Conservation (phyloP, 805 yeast species). For the Wickerhamiella slavikovae region DNA sequence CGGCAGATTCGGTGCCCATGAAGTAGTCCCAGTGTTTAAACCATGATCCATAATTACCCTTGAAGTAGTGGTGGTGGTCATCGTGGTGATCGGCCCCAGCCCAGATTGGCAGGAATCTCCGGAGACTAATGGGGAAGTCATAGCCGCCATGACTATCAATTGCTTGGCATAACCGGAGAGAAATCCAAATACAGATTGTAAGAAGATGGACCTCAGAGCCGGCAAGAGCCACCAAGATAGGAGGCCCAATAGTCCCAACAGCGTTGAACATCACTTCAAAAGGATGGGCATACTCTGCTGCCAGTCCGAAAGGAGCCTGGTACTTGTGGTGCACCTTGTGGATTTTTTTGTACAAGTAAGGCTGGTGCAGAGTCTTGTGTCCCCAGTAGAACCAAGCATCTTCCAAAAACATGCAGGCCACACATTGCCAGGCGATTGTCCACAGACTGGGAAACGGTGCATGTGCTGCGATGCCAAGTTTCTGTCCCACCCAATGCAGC, state of each 20-base stretch:
- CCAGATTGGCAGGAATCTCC: constrained; percentile 87
- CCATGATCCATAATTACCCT: constrained; percentile 85
- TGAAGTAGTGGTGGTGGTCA: constrained; percentile 88
- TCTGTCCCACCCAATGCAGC: constrained; percentile 80
- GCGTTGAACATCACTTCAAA: constrained; percentile 80
- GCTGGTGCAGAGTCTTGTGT: constrained; percentile 71
- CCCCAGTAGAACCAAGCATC: constrained; percentile 96
- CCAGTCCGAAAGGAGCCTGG: constrained; percentile 92
- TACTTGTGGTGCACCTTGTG: constrained; percentile 96
- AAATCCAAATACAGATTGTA: constrained; percentile 80
- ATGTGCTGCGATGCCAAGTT: constrained; percentile 50
- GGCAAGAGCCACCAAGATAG: constrained; percentile 60
- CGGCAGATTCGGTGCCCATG: constrained; percentile 54
- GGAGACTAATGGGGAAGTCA: constrained; percentile 92
- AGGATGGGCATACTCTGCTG: constrained; percentile 99
- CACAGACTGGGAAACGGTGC: constrained; percentile 69
- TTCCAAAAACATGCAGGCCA: constrained; percentile 64
- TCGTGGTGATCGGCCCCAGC: constrained; percentile 98
- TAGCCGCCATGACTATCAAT: constrained; percentile 96
- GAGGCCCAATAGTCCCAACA: constrained; percentile 90
- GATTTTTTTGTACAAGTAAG: constrained; percentile 71
- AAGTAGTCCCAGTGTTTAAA: constrained; percentile 92
- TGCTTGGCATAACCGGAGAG: constrained; percentile 80
- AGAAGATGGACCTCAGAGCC: constrained; percentile 64
- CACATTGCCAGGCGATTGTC: constrained; percentile 44